phyloP scores from a whole-genome alignment of 495 filamentous ascomycete genomes.

The Endocarpon pusillum region DNA sequence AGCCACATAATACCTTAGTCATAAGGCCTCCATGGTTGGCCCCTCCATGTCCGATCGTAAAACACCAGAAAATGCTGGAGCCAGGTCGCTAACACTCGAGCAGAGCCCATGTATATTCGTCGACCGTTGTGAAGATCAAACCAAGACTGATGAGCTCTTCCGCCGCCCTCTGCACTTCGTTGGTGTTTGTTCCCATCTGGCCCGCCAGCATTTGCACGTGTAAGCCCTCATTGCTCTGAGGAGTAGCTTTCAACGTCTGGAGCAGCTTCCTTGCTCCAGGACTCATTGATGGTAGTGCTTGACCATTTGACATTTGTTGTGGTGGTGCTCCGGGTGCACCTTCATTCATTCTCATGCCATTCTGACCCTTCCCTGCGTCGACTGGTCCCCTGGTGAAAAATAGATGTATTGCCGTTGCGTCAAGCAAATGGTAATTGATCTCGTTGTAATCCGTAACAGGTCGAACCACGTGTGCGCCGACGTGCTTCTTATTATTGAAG shows the following conservation, averaged over 20 bases:
- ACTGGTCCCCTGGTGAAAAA: slow-evolving; percentile 64
- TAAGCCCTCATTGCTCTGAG: slow-evolving; percentile 61
- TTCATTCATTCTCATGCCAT: neutral
- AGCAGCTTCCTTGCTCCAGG: slow-evolving; percentile 47
- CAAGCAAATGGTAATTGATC: slow-evolving; percentile 72
- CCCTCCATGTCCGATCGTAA: too few species aligned
- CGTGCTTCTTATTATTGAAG: slow-evolving; percentile 62
- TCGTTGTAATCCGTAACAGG: slow-evolving; percentile 76
- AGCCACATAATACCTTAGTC: too few species aligned
- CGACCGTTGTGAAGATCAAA: slow-evolving; percentile 75
- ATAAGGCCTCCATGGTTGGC: too few species aligned
- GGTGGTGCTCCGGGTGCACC: slow-evolving; percentile 4
- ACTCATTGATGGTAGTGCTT: slow-evolving; percentile 31
- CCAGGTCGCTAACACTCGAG: slow-evolving; percentile 48
- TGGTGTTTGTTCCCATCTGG: slow-evolving; percentile 38
- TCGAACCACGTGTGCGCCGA: slow-evolving; percentile 66
- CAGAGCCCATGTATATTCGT: slow-evolving; percentile 67
- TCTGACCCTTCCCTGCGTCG: slow-evolving; percentile 14
- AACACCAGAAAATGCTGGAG: too few species aligned
- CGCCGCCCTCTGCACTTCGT: slow-evolving; percentile 54
- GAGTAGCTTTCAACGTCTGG: slow-evolving; percentile 39
- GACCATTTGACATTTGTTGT: slow-evolving; percentile 6
- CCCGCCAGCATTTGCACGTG: slow-evolving; percentile 59
- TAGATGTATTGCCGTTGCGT: slow-evolving; percentile 74
- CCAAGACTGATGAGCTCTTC: slow-evolving; percentile 60